A percentile compares a stretch with the other conserved stretches of the same genome.
These are phyloP conservation scores for Alternaria viburni DNA, from an alignment of 2,329 filamentous ascomycete species.

Conservation along the genomic window DNA sequence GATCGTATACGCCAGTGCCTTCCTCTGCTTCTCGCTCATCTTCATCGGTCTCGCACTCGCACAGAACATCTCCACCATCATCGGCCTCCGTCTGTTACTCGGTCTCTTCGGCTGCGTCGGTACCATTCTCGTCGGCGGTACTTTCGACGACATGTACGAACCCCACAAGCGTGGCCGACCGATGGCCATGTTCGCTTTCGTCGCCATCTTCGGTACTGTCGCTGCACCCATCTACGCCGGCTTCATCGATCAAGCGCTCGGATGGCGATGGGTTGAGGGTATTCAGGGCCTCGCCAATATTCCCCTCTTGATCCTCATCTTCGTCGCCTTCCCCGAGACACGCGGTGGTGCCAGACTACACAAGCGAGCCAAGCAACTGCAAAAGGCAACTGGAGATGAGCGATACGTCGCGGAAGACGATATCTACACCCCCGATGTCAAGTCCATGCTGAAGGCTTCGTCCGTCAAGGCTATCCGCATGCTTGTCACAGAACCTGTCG, in stretches of 20 bases:
- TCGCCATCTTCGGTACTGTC: constrained; percentile 54
- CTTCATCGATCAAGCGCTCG: constrained; percentile 60
- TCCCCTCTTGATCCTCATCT: constrained; percentile 54
- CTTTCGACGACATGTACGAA: constrained; percentile 39
- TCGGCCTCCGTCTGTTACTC: constrained; percentile 34
- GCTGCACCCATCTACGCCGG: constrained; percentile 61
- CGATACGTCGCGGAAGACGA: constrained; percentile 60
- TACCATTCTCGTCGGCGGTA: constrained; percentile 35
- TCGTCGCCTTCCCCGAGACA: constrained; percentile 52
- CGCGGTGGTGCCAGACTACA: constrained; percentile 56
- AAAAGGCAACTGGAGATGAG: constrained; percentile 56
- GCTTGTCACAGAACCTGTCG: constrained; percentile 58
- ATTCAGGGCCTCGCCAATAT: constrained; percentile 61
- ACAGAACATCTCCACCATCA: constrained; percentile 31
- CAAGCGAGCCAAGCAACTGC: constrained; percentile 58
- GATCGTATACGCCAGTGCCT: constrained; percentile 31
- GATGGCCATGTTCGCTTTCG: constrained; percentile 39
- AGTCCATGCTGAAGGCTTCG: constrained; percentile 55
- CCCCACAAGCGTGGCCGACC: constrained; percentile 34
- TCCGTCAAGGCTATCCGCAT: constrained; percentile 61
- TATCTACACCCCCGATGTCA: constrained; percentile 57
- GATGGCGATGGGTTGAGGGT: constrained; percentile 62
- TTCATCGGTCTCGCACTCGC: constrained; percentile 37
- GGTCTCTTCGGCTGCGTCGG: constrained; percentile 38
- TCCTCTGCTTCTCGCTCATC: constrained; percentile 34